Evolutionary conservation across 768 basidiomycete genomes (phyloP), one percentile per base, ranked within the genome.

Genomic region (Strobilomyces dryophilus): DNA sequence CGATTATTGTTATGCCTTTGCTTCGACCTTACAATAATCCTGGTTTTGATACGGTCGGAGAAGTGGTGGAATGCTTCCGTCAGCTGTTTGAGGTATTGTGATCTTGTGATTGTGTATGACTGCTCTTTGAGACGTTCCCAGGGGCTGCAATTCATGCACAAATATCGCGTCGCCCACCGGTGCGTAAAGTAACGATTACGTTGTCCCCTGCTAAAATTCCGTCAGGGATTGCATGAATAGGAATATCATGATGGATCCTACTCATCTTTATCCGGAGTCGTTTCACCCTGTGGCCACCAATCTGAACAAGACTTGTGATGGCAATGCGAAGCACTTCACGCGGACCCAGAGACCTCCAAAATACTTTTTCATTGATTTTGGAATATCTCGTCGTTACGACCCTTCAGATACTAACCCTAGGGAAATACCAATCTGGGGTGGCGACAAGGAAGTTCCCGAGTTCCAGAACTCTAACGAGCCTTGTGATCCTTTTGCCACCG

Each of bases 401-500:
- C 67, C 72, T 0, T 46, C 62, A 0, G 61, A 70, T 9, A 47
- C 61, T 5, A 44, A 60, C 0, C 71, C 74, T 0, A 57, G 58
- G 0, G 71, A 68, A 36, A 37, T 54, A 4, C 66, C 71, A 0
- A 63, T 74, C 8, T 55, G 58, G 10, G 78, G 76, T 1, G 76
- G 73, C 2, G 78, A 82, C 59, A 70, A 69, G 52, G 63, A 73
- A 1, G 71, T 70, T 0, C 77, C 77, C 0, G 76, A 77, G 45
- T 71, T 69, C 44, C 61, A 67, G 17, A 59, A 61, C 3, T 58
- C 49, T 0, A 21, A 52, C 6, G n/a, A 57, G 2, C 67, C 61
- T 0, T 62, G 65, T 17, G 56, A 79, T 53, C 74, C 76, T 0
- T 79, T 78, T 46, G 63, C 70, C 0, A 71, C 71, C 0, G 78